Evolutionary conservation across 805 yeast genomes (phyloP).

Genomic region (Spathaspora hagerdaliae): DNA sequence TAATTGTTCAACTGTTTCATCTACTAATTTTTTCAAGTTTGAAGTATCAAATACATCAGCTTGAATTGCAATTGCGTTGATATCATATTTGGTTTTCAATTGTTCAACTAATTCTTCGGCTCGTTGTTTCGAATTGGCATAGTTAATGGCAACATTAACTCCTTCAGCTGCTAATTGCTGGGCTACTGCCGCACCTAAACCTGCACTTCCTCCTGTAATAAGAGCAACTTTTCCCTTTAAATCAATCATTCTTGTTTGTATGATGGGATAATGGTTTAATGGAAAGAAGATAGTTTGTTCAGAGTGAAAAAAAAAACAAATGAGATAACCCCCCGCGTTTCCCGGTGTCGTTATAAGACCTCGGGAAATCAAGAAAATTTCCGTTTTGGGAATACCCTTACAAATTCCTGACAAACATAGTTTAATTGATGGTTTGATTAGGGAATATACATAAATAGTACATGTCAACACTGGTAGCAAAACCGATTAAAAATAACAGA

Average conservation of each 20-base stretch:
- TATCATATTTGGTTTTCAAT: slow-evolving; percentile 10
- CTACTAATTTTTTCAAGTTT: slow-evolving; percentile 19
- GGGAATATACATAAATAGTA: too few relatives aligned
- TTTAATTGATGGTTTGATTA: too few relatives aligned
- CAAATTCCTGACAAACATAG: too few relatives aligned
- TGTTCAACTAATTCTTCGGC: slow-evolving; percentile 20
- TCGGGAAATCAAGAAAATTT: too few relatives aligned
- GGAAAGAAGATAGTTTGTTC: too few relatives aligned
- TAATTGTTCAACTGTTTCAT: slow-evolving; percentile 16
- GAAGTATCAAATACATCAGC: slow-evolving; percentile 21
- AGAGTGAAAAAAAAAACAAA: too few relatives aligned
- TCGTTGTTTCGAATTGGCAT: slow-evolving; percentile 22
- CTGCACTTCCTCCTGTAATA: slow-evolving; percentile 18
- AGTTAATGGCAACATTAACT: slow-evolving; percentile 28
- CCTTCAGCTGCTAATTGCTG: slow-evolving; percentile 32
- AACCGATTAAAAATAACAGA: too few relatives aligned
- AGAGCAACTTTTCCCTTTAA: slow-evolving; percentile 22
- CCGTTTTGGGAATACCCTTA: too few relatives aligned
- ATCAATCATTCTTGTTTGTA: slow-evolving; percentile 3
- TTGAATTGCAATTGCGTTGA: slow-evolving; percentile 14
- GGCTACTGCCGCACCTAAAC: slow-evolving; percentile 31
- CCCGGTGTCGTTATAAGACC: too few relatives aligned
- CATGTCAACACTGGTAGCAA: too few relatives aligned
- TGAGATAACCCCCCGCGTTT: too few relatives aligned
- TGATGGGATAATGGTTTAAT: too few relatives aligned